Evolutionary conservation across 1,139 yeast genomes (phyloP).

Genomic region (Yamadazyma friedrichii): DNA sequence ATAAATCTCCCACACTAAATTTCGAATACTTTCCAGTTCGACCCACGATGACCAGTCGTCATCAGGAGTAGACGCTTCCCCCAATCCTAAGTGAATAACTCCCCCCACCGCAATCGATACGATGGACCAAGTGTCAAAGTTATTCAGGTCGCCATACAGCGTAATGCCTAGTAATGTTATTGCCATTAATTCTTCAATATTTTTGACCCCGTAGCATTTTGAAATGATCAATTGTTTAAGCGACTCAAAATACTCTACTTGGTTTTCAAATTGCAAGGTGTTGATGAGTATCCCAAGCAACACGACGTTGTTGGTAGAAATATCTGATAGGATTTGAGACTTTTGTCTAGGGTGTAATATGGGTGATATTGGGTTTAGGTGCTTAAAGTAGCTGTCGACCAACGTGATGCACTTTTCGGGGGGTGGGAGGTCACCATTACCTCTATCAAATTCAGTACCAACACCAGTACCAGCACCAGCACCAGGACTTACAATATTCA

Average conservation of each 20-base stretch:
- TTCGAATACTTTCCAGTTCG: conserved; percentile 21
- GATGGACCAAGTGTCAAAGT: conserved; percentile 27
- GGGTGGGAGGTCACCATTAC: conserved; percentile 11
- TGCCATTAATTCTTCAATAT: conserved; percentile 22
- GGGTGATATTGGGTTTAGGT: conserved; percentile 17
- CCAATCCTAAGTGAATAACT: conserved; percentile 15
- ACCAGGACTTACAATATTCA: not conserved
- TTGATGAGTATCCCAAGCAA: conserved; percentile 14
- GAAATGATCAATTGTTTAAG: conserved; percentile 18
- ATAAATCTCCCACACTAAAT: conserved; percentile 27
- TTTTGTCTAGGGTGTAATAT: conserved; percentile 14
- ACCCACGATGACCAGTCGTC: conserved; percentile 20
- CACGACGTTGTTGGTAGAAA: conserved; percentile 9
- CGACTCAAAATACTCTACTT: conserved; percentile 9
- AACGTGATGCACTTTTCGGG: conserved; percentile 11
- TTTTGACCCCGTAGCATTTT: conserved; percentile 21
- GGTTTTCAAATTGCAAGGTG: conserved; percentile 10
- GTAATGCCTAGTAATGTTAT: conserved; percentile 25
- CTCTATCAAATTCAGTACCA: too few species aligned
- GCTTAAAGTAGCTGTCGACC: conserved; percentile 15
- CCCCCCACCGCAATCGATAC: conserved; percentile 18
- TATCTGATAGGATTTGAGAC: conserved; percentile 7
- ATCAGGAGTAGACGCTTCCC: conserved; percentile 1
- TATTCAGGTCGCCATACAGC: conserved; percentile 23
- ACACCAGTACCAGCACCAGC: not conserved